phyloP scores from a whole-genome alignment of 106 monocot genomes.

The Acorus gramineus region DNA sequence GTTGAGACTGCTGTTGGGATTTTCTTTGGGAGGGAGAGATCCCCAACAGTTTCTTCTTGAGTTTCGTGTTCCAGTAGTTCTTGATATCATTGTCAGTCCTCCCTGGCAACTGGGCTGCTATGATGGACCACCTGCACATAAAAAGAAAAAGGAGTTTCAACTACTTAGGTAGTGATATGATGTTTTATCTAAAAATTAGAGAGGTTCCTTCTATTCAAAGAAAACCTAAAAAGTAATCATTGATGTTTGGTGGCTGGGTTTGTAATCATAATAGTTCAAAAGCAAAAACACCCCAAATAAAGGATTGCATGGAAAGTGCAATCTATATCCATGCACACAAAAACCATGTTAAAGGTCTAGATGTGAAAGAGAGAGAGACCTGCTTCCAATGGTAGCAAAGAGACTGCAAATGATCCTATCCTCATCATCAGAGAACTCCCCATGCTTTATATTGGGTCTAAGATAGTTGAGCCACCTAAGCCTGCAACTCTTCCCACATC shows the following conservation, averaged over 20 bases:
- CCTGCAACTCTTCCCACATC: slow-evolving; percentile 97
- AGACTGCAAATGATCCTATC: slow-evolving; percentile 68
- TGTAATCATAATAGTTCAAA: no score
- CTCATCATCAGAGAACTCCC: slow-evolving; percentile 61
- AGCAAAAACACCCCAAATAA: no score
- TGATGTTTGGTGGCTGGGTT: no score
- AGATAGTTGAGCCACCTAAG: slow-evolving; percentile 71
- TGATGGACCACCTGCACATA: slow-evolving; percentile 52
- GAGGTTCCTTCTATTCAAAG: no score
- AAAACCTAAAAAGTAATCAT: no score
- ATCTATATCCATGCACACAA: neutral
- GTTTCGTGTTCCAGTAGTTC: slow-evolving; percentile 71
- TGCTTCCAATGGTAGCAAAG: slow-evolving; percentile 71
- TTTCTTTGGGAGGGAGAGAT: slow-evolving; percentile 25
- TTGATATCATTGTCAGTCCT: slow-evolving; percentile 74
- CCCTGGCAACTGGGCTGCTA: slow-evolving; percentile 50
- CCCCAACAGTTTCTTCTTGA: slow-evolving; percentile 53
- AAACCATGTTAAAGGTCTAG: neutral
- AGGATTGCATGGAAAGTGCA: neutral
- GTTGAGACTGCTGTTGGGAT: slow-evolving; percentile 7
- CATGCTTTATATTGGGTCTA: slow-evolving; percentile 74
- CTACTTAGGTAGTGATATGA: neutral
- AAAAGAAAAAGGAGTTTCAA: slow-evolving; percentile 1
- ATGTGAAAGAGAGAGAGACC: slow-evolving; percentile 14
- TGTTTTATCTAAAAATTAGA: no score